Evolutionary conservation across 805 yeast genomes (phyloP), one percentile per base, ranked within the genome.

Genomic region (Candida saitoana): DNA sequence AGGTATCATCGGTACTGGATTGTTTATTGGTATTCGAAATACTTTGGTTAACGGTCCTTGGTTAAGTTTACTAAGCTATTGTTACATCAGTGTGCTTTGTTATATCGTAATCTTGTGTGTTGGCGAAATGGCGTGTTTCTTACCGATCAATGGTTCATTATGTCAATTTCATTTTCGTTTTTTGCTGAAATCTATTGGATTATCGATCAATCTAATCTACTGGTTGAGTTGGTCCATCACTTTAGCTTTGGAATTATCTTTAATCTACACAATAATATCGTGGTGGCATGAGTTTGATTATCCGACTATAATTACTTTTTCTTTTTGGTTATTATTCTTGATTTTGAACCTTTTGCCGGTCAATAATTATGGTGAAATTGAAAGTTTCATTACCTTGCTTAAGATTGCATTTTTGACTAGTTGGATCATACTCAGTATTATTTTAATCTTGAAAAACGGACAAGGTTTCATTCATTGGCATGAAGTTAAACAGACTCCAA

Each of bases 381-480:
- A 56, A 40, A 48, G 44, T 14, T 40, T 47, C 34, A 48, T 56
- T 9, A 39, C 60, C 1, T 38, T 52, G 32, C 30, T 55, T 15
- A 55, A 56, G 40, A 49, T 55, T 2, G 36, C 39, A 15, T 53
- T 54, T 33, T 51, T 56, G 4, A 16, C 49, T 16, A 36, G 34
- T 15, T 56, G 61, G 61, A 48, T 55, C 2, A 16, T 31, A 11
- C 27, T 42, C 5, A 32, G 37, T n/a, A 27, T 39, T n/a, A 25
- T 9, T 14, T 80, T 49, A 37, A 41, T 54, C 31, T 63, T 50
- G 63, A 68, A 65, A 71, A 52, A 66, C 56, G 82, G 79, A 8
- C 32, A 22, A 22, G 48, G 48, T 5, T 45, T 45, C 24, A 20
- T 38, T 20, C 16, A 45, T 37, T 45, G 36, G 38, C n/a, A 15